Evolutionary conservation across 805 yeast species (phyloP), one percentile per base, ranked within the genome.

Genomic region (Suhomyces faveliae): DNA sequence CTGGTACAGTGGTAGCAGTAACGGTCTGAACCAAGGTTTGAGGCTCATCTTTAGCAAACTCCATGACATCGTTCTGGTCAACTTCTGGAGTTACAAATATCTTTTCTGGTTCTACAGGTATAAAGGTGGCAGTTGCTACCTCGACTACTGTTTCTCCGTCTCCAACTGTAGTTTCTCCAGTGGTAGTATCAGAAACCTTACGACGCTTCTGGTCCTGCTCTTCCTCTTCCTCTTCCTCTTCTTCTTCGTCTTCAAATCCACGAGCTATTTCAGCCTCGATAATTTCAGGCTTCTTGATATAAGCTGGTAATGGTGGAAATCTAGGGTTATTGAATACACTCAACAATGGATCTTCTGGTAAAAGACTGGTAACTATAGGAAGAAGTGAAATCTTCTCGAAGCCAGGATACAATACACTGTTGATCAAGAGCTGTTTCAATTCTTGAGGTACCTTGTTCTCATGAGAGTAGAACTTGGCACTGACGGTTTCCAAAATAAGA

Each of bases 311-410:
- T 6, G 72, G 73, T 3, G 96, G 96, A 55, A 89, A 79, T 57
- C 94, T 74, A 37, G 96, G 96, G 57, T 86, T 85, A 46, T 80
- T 76, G 55, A 88, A 72, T 1, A 85, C 71, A 58, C 87, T 80
- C 37, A 84, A 61, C 17, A 79, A 60, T 7, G 73, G 77, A 57
- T 81, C 80, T 37, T 75, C 64, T 3, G 73, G 73, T 50, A 85
- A 61, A 5, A 86, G 58, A 2, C 72, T 67, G 10, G 80, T 64
- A 1, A 86, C 84, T 49, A 91, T 80, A 7, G 97, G 96, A 51
- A 87, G 70, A 24, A 87, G 73, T 11, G 89, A 83, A 37, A 78
- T 76, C 35, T 78, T 75, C 44, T 83, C 84, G 35, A 71, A 70
- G 4, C 86, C 88, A 2, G 96, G 96, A 60, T 77, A 81, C 35